phyloP scores from a whole-genome alignment of 257 asterid genomes.

The Coffea eugenioides region DNA sequence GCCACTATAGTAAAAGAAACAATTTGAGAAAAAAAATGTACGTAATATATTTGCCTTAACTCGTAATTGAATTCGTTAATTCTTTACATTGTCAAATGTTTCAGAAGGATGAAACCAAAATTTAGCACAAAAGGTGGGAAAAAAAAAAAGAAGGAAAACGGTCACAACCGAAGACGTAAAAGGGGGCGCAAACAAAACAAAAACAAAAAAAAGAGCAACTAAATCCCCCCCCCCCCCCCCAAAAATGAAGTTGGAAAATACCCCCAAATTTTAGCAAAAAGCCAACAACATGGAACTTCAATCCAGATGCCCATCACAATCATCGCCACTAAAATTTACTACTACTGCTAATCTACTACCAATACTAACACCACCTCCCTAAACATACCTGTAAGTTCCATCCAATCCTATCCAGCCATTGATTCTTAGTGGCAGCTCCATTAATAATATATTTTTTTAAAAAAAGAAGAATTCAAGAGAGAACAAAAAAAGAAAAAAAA shows the following conservation, averaged over 20 bases:
- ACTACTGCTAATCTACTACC: too few relatives aligned
- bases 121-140: background rate
- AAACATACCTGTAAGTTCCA: slow-evolving; percentile 12
- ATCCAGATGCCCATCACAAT: slow-evolving; percentile 7
- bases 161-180: background rate
- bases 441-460: background rate
- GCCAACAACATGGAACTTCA: background rate
- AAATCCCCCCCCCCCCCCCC: background rate
- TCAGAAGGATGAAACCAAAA: background rate
- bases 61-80: slow-evolving; percentile 12
- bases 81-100: slow-evolving; percentile 13
- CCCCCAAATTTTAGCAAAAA: background rate
- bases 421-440: slow-evolving; percentile 4
- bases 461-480: slow-evolving; percentile 3
- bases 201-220: background rate
- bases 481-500: background rate
- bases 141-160: background rate
- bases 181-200: background rate
- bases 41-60: background rate
- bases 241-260: background rate
- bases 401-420: slow-evolving; percentile 13
- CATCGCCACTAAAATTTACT: background rate
- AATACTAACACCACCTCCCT: background rate
- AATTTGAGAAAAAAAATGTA: background rate
- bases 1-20: background rate